These are phyloP conservation scores for Cylindrotheca closterium DNA, from an alignment of 108 stramenopile genomes.

Conservation along the genomic window DNA sequence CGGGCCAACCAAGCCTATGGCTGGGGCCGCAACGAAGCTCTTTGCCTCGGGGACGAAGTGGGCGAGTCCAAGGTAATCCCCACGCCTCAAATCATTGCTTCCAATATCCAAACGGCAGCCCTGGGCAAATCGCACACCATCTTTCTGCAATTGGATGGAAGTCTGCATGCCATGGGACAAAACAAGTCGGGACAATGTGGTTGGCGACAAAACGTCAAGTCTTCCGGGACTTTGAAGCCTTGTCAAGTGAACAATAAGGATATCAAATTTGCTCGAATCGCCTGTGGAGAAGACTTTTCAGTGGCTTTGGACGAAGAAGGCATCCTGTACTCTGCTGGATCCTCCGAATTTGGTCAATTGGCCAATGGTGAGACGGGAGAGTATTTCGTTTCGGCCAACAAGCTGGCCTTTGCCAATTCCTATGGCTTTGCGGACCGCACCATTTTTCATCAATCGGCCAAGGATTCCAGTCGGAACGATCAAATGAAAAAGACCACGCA, in stretches of 20 bases:
- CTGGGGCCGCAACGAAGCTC: constrained; percentile 73
- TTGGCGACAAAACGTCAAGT: constrained; percentile 42
- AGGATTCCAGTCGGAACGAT: constrained; percentile 28
- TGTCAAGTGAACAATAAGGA: constrained; percentile 16
- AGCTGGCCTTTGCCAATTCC: constrained; percentile 71
- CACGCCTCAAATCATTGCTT: constrained; percentile 27
- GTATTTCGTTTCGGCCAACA: constrained; percentile 80
- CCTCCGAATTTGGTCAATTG: constrained; percentile 81
- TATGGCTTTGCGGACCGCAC: constrained; percentile 57
- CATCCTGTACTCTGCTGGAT: constrained; percentile 73
- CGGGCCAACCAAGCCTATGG: constrained; percentile 63
- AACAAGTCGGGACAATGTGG: constrained; percentile 83
- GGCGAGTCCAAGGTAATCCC: constrained; percentile 29
- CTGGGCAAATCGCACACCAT: constrained; percentile 79
- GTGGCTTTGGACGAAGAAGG: constrained; percentile 73
- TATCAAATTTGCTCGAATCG: constrained; percentile 29
- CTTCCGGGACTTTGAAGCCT: constrained; percentile 20
- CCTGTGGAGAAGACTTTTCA: constrained; percentile 88
- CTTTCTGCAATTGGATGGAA: constrained; percentile 53
- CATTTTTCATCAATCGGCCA: constrained; percentile 57
- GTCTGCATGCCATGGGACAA: constrained; percentile 58
- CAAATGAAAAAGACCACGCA: constrained; percentile 36
- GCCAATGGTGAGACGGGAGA: constrained; percentile 91
- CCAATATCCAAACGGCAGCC: constrained; percentile 57
- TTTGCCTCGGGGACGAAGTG: constrained; percentile 11